A percentile compares a stretch with the other conserved stretches of the same genome.
Evolutionary conservation across 148 eudicot species (phyloP).

Genomic region (Talinum fruticosum): DNA sequence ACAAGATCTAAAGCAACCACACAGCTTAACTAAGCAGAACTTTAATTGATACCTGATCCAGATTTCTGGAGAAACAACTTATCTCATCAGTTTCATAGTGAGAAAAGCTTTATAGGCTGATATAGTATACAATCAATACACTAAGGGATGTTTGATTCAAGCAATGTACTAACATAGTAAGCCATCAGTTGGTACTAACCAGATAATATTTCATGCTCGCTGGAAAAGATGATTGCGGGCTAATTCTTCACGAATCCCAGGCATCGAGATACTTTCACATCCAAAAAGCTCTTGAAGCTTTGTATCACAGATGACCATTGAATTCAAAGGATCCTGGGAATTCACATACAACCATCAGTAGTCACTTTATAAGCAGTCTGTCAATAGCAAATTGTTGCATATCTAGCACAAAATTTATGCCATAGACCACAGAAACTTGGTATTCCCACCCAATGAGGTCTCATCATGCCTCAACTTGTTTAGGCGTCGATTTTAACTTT

Average conservation of each 20-base stretch:
- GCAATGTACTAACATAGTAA: background rate
- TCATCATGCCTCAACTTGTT: too few species aligned
- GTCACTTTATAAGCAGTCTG: constrained; percentile 1
- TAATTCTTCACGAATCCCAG: constrained; percentile 60
- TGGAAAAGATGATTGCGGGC: constrained; percentile 63
- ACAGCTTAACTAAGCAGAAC: background rate
- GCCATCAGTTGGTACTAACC: constrained; percentile 36
- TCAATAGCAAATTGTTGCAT: background rate
- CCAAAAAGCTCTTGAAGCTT: constrained; percentile 76
- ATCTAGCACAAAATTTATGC: background rate
- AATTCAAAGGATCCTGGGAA: constrained; percentile 59
- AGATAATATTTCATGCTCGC: constrained; percentile 45
- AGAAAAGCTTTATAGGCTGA: background rate
- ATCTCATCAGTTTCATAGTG: background rate
- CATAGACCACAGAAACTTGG: too few species aligned
- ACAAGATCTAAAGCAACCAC: too few species aligned
- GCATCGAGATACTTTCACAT: constrained; percentile 56
- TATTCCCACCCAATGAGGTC: background rate
- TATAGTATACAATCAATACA: background rate
- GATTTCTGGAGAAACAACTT: background rate
- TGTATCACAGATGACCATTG: constrained; percentile 57
- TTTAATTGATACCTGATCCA: background rate
- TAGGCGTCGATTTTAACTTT: background rate
- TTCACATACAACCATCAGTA: background rate
- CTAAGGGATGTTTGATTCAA: background rate